Evolutionary conservation across 106 monocot species (phyloP).

Genomic region (Narthecium ossifragum): DNA sequence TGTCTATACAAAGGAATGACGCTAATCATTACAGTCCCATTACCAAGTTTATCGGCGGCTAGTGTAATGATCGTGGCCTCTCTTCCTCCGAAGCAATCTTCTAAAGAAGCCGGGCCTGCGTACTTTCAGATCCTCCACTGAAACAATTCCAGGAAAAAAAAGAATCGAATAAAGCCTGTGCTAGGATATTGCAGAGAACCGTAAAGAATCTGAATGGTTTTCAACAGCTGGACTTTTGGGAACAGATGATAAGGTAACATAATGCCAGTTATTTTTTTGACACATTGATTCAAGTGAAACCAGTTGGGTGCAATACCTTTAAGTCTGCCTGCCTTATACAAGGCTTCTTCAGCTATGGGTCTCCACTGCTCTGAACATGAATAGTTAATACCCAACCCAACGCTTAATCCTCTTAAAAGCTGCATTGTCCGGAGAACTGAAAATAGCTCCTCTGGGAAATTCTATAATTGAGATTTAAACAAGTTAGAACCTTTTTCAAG

Average conservation of each 20-base stretch:
- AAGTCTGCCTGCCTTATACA: slow-evolving; percentile 58
- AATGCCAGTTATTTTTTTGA: no score
- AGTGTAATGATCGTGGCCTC: no score
- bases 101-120: slow-evolving; percentile 14
- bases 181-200: not conserved
- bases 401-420: slow-evolving; percentile 81
- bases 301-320: no score
- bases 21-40: no score
- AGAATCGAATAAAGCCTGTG: no score
- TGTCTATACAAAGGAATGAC: no score
- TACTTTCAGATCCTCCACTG: slow-evolving; percentile 10
- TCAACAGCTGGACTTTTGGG: no score
- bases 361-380: slow-evolving; percentile 90
- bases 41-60: no score
- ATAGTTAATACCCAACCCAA: slow-evolving; percentile 79
- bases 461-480: slow-evolving; percentile 30
- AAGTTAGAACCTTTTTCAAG: not conserved
- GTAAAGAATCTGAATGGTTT: not conserved
- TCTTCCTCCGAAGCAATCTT: slow-evolving; percentile 16
- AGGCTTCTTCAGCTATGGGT: slow-evolving; percentile 84
- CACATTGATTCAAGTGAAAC: no score
- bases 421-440: slow-evolving; percentile 87
- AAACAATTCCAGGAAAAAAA: not conserved
- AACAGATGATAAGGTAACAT: no score
- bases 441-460: slow-evolving; percentile 93